These are phyloP conservation scores for Cyberlindnera euphorbiae DNA, from an alignment of 805 yeast species.

Conservation along the genomic window DNA sequence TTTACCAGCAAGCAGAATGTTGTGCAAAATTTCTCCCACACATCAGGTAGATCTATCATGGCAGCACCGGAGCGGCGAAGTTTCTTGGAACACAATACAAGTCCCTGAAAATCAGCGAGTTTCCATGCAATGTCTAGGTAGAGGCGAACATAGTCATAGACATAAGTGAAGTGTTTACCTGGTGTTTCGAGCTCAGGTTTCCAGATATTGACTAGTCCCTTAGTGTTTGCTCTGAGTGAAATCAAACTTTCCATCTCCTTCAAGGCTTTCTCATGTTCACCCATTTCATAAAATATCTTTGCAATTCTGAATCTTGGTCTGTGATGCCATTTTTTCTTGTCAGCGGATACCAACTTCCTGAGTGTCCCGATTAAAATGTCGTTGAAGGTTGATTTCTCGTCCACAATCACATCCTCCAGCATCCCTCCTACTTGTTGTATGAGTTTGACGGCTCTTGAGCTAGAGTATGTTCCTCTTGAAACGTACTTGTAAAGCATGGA, in stretches of 20 bases:
- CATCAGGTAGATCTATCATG: slow-evolving; percentile 57
- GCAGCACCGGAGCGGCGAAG: slow-evolving; percentile 75
- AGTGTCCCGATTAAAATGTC: slow-evolving; percentile 45
- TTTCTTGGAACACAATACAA: slow-evolving; percentile 61
- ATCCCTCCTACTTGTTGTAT: slow-evolving; percentile 31
- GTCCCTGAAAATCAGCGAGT: slow-evolving; percentile 51
- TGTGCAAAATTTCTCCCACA: slow-evolving; percentile 63
- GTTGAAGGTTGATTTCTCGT: slow-evolving; percentile 15
- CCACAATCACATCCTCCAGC: slow-evolving; percentile 20
- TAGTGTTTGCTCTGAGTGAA: slow-evolving; percentile 59
- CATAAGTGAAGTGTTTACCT: slow-evolving; percentile 85
- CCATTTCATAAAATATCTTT: slow-evolving; percentile 46
- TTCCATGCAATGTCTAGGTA: slow-evolving; percentile 51
- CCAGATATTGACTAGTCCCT: slow-evolving; percentile 83
- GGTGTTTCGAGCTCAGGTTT: slow-evolving; percentile 89
- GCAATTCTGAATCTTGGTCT: slow-evolving; percentile 75
- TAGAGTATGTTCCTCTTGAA: slow-evolving; percentile 30
- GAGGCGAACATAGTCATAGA: slow-evolving; percentile 61
- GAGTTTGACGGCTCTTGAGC: slow-evolving; percentile 34
- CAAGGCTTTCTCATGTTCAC: slow-evolving; percentile 49
- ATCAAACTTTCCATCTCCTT: slow-evolving; percentile 61
- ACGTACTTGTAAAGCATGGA: slow-evolving; percentile 55
- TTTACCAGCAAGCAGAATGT: slow-evolving; percentile 49
- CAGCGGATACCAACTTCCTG: slow-evolving; percentile 45
- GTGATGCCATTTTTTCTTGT: slow-evolving; percentile 91